Evolutionary conservation across 441 rosid species (phyloP).

Genomic region (Bocquillonia castaneifolia): DNA sequence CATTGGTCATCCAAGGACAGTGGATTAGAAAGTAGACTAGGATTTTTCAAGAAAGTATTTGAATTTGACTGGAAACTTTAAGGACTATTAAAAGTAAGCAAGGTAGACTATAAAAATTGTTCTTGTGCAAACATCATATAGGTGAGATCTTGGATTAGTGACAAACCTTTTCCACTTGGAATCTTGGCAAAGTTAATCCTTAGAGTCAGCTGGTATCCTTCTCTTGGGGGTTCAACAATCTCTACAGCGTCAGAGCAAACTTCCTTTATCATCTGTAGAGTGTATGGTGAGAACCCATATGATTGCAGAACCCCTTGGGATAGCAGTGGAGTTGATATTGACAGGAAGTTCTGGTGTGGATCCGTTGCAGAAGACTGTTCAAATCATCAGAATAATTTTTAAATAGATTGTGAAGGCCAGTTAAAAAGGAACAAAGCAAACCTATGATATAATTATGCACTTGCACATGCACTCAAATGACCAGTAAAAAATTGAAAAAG

Average conservation of each 20-base stretch:
- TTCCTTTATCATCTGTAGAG: constrained; percentile 43
- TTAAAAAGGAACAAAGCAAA: background rate
- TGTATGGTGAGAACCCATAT: constrained; percentile 40
- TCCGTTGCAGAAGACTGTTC: constrained; percentile 58
- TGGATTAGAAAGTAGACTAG: background rate
- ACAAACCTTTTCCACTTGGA: constrained; percentile 59
- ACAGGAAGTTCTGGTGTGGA: constrained; percentile 47
- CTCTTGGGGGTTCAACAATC: constrained; percentile 62
- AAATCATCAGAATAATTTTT: constrained; percentile 1
- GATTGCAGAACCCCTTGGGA: constrained; percentile 41
- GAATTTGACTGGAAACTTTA: background rate
- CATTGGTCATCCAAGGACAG: background rate
- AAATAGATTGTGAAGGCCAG: background rate
- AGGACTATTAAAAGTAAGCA: background rate
- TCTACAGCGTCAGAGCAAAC: constrained; percentile 53
- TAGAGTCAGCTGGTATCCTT: constrained; percentile 81
- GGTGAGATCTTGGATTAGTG: constrained; percentile 14
- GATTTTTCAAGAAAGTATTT: background rate
- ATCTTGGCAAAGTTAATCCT: constrained; percentile 50
- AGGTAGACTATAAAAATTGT: background rate
- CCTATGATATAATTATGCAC: background rate
- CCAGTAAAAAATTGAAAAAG: background rate
- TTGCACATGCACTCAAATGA: background rate
- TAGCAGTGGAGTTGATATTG: constrained; percentile 59
- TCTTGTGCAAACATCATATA: background rate